Base-by-base conservation (phyloP, 805 yeast genomes). In the Kregervanrija delftensis region DNA sequence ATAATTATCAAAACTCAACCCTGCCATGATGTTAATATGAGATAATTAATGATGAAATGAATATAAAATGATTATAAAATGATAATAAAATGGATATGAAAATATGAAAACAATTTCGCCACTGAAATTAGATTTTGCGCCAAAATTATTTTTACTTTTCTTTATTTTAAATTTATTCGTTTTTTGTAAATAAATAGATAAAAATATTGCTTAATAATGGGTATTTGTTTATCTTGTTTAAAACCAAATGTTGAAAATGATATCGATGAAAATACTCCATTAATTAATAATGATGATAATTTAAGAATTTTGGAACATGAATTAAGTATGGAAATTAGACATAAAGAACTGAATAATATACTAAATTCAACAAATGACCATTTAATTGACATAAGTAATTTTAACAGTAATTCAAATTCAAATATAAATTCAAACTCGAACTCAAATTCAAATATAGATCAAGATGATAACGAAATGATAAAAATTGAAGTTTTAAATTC, bases 1-100 rank as follows among this genome's bases (percentile, higher is more conserved):
- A 65, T 76, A 86, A 67, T 93, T 90, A 57, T 91, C 98, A 65
- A 93, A 91, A 56, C 88, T 82, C 46, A 91, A 77, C 33, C 99
- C 99, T 4, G 88, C 78, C 96, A 90, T 89, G 40, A 5, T 33
- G 17, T 10, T 38, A 14, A 30, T 22, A 22, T 22, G 6, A 2
- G 10, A 35, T n/a, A 35, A 14, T n/a, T 5, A 35, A 35, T 36
- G 30, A n/a, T 9, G 31, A 22, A 22, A 4, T 22, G 28, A 22
- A 22, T 6, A 6, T 22, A 22, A 4, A 16, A 36, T 10, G 3
- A 17, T 15, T 36, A 5, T 15, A 16, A 33, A 16, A 11, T 30
- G 33, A 31, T 30, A 31, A 30, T 38, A 30, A 30, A 17, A 38
- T 30, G 17, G 16, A 30, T 30, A 12, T 22, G 11, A 10, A 38